Evolutionary conservation across 805 yeast genomes (phyloP).

Genomic region (Candida namnaoensis): DNA sequence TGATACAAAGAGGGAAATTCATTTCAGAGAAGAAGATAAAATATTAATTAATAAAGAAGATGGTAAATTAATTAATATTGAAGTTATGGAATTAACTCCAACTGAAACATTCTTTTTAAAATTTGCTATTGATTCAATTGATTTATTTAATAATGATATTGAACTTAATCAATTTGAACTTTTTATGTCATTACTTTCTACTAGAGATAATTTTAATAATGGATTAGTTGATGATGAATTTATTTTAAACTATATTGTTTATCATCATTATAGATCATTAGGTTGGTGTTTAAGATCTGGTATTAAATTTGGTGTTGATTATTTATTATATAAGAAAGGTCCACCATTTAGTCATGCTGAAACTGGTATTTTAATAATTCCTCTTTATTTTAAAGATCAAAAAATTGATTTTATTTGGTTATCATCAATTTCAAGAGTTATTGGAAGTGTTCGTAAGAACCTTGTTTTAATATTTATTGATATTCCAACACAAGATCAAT

Average conservation of each 20-base stretch:
- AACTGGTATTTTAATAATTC: slow-evolving; percentile 52
- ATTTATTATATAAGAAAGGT: slow-evolving; percentile 75
- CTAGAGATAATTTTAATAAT: no score
- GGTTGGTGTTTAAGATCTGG: slow-evolving; percentile 97
- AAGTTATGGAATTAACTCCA: slow-evolving; percentile 57
- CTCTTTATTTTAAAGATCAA: slow-evolving; percentile 23
- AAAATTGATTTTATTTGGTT: slow-evolving; percentile 47
- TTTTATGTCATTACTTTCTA: no score
- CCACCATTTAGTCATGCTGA: slow-evolving; percentile 97
- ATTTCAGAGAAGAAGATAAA: slow-evolving; percentile 27
- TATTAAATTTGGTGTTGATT: slow-evolving; percentile 86
- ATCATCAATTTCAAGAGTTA: slow-evolving; percentile 67
- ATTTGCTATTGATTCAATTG: slow-evolving; percentile 44
- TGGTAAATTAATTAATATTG: slow-evolving; percentile 19
- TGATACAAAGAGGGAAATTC: slow-evolving; percentile 10
- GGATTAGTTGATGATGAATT: slow-evolving; percentile 17
- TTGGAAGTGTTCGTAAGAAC: slow-evolving; percentile 80
- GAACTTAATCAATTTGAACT: slow-evolving; percentile 5
- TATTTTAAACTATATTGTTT: slow-evolving; percentile 49
- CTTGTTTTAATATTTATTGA: slow-evolving; percentile 64
- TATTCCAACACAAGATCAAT: slow-evolving; percentile 31
- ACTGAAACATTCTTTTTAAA: slow-evolving; percentile 67
- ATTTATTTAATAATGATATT: slow-evolving; percentile 18
- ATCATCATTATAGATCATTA: slow-evolving; percentile 77
- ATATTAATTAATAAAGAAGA: slow-evolving; percentile 18